These are phyloP conservation scores for Raphanus hybrid DNA, from an alignment of 441 rosid genomes.

Conservation along the genomic window DNA sequence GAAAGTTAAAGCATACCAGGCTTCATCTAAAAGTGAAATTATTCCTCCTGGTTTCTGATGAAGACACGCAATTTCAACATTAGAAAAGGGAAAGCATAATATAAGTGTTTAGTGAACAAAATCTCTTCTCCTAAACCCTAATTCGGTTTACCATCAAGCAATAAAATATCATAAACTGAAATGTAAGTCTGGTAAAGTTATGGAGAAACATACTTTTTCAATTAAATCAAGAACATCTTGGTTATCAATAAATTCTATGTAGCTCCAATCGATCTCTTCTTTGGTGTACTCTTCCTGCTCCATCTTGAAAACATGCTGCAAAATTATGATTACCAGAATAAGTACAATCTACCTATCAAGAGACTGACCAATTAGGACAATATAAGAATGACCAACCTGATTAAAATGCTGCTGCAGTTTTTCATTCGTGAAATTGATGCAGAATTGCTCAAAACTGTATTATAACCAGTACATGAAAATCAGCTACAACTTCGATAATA, in stretches of 20 bases:
- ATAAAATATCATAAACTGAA: constrained; percentile 24
- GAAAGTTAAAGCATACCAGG: constrained; percentile 60
- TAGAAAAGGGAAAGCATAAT: constrained; percentile 29
- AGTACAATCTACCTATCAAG: constrained; percentile 35
- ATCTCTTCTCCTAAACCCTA: constrained; percentile 18
- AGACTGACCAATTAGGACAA: neutral
- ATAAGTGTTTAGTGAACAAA: constrained; percentile 22
- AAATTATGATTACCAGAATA: constrained; percentile 35
- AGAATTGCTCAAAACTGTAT: constrained; percentile 46
- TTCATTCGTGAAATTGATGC: constrained; percentile 70
- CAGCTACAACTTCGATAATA: constrained; percentile 15
- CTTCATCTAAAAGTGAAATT: constrained; percentile 84
- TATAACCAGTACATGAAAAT: constrained; percentile 23
- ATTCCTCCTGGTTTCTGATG: constrained; percentile 86
- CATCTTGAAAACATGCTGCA: constrained; percentile 85
- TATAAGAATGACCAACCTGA: constrained; percentile 51
- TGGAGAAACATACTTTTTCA: constrained; percentile 55
- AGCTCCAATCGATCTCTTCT: constrained; percentile 83
- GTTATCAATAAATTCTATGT: constrained; percentile 79
- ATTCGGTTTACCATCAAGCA: constrained; percentile 4
- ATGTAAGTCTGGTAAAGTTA: constrained; percentile 24
- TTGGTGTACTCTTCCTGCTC: constrained; percentile 80
- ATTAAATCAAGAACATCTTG: constrained; percentile 78
- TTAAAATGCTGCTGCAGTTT: constrained; percentile 85
- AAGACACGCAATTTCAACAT: constrained; percentile 35